Base-by-base conservation (phyloP, 1,139 yeast species). In the Suhomyces bokatorum region DNA sequence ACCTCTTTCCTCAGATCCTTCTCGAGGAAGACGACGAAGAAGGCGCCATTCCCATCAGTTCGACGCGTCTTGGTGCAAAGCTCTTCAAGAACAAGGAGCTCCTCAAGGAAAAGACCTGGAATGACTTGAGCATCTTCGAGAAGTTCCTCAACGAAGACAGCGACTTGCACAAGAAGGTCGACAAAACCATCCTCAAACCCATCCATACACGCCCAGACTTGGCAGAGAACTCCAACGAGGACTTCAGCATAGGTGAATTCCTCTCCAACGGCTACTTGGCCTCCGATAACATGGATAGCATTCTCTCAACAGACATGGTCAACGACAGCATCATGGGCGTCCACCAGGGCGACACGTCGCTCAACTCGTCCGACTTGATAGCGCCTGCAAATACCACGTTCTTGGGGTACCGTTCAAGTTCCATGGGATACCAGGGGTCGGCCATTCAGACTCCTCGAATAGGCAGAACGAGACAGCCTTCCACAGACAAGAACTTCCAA, bases 11-110 rank as follows among this genome's bases (percentile, higher is more conserved):
- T 3, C 67, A 62, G 41, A 58, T 64, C 35, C 56, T 70, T 15
- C 56, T 70, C 1, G 77, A 73, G 20, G 74, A 69, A 40, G 62
- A 58, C 15, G 78, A 73, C 35, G 77, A 71, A 39, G 77, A 72
- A 41, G 75, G 70, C 9, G 63, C 66, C 14, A 59, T 71, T 8
- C 71, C 75, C 7, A 59, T 69, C 38, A 68, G 63, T 42, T 63
- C 72, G 15, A 57, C 71, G n/a, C 64, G 62, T 15, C 64, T 70
- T 43, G 75, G 76, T 10, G 68, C 73, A 15, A 73, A 71, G 42
- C 61, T 64, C 27, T 62, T 67, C 50, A 72, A 72, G 49, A 68
- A 69, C 50, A 56, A 70, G 35, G 61, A 59, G 35, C 46, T 61
- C 14, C 50, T 65, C 15, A 66, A 64, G 43, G 71, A 67, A 32